Conservation (phyloP, 1,139 yeast genomes). For the Protomyces inundatus region DNA sequence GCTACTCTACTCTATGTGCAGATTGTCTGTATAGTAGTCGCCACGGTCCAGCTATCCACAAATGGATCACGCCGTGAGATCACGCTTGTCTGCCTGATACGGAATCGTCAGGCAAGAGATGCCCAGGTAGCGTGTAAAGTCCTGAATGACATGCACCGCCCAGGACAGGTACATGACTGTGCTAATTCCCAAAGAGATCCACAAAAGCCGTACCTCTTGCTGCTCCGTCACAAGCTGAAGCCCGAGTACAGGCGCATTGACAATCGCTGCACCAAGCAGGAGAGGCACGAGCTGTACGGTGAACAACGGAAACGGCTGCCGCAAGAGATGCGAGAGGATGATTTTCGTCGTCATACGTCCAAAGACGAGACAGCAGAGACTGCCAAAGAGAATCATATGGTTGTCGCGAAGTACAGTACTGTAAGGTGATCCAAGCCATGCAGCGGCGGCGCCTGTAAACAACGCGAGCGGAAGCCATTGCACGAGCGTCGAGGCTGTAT, state of each 20-base stretch:
- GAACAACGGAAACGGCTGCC: conserved; percentile 58
- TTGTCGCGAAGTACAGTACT: conserved; percentile 39
- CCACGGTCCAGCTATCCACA: not conserved
- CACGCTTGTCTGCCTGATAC: not conserved
- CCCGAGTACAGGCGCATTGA: conserved; percentile 31
- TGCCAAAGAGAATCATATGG: conserved; percentile 55
- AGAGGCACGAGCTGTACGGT: conserved; percentile 40
- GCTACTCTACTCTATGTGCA: no score
- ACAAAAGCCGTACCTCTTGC: conserved; percentile 38
- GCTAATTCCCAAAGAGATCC: conserved; percentile 37
- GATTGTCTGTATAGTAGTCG: not conserved
- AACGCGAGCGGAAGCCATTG: conserved; percentile 39
- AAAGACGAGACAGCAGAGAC: conserved; percentile 62
- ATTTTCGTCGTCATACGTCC: conserved; percentile 55
- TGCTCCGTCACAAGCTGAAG: conserved; percentile 4
- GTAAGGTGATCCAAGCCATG: conserved; percentile 42
- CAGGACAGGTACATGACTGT: conserved; percentile 39
- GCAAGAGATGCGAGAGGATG: conserved; percentile 65
- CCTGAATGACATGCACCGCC: conserved; percentile 39
- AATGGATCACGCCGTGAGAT: not conserved
- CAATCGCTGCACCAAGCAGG: conserved; percentile 39
- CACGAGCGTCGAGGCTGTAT: conserved; percentile 33
- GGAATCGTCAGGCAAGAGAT: conserved; percentile 42
- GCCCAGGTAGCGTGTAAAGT: conserved; percentile 40
- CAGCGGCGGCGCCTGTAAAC: conserved; percentile 35